Evolutionary conservation across 495 filamentous ascomycete species (phyloP).

Genomic region (Hypomontagnella monticulosa): DNA sequence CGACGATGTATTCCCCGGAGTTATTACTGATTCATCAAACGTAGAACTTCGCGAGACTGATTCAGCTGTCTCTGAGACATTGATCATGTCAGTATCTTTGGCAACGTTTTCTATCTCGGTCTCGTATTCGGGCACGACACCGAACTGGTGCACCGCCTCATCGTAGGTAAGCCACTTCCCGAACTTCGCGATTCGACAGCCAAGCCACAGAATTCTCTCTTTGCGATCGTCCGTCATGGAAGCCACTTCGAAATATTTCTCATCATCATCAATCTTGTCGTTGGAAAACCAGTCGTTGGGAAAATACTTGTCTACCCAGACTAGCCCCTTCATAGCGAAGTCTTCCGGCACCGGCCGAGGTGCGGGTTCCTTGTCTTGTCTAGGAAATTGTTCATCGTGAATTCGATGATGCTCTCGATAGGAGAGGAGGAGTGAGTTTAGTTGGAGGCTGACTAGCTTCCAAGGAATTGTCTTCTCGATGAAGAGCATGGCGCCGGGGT

Average conservation of each 20-base stretch:
- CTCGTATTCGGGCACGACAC: constrained; percentile 39
- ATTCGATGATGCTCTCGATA: constrained; percentile 54
- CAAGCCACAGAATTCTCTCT: constrained; percentile 81
- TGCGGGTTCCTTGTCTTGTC: constrained; percentile 56
- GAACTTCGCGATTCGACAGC: constrained; percentile 61
- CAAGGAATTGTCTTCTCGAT: constrained; percentile 68
- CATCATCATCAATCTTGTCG: constrained; percentile 78
- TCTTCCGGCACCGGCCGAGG: constrained; percentile 83
- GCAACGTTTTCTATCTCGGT: constrained; percentile 33
- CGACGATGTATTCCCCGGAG: constrained; percentile 13
- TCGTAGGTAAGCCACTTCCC: constrained; percentile 52
- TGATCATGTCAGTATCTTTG: constrained; percentile 32
- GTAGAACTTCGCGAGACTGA: constrained; percentile 25
- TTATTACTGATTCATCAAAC: constrained; percentile 25
- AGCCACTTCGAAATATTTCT: constrained; percentile 73
- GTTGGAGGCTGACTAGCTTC: constrained; percentile 66
- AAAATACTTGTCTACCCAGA: constrained; percentile 76
- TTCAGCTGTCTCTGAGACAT: constrained; percentile 32
- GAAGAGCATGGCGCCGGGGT: constrained; percentile 59
- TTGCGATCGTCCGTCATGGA: constrained; percentile 71
- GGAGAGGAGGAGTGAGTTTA: constrained; percentile 69
- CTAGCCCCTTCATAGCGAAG: constrained; percentile 77
- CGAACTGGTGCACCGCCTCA: constrained; percentile 44
- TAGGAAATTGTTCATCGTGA: constrained; percentile 62
- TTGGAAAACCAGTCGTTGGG: constrained; percentile 74